Conservation (phyloP, 495 filamentous ascomycete genomes). For the Aspergillus mulundensis region DNA sequence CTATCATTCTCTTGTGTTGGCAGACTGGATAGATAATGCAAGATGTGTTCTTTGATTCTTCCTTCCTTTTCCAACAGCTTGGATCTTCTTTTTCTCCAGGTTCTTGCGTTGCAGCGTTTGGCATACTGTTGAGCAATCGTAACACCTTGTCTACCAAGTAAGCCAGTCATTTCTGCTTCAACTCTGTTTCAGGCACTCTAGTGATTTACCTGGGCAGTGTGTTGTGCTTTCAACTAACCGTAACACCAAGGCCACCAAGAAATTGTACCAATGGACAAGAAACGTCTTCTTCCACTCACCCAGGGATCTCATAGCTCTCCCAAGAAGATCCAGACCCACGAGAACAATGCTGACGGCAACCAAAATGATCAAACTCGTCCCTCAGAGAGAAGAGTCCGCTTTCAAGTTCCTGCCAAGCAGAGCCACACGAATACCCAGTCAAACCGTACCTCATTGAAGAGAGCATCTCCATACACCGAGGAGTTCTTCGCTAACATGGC, state of each 20-base stretch:
- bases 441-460: not conserved
- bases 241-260: not conserved
- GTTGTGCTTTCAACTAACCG: not conserved
- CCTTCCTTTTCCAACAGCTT: not conserved
- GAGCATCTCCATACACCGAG: slow-evolving; percentile 9
- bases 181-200: not conserved
- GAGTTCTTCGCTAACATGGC: slow-evolving; percentile 23
- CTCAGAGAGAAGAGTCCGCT: not conserved
- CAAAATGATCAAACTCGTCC: not conserved
- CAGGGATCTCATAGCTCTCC: not conserved
- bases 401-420: not conserved
- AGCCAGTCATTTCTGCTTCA: not conserved
- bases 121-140: not conserved
- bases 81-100: not conserved
- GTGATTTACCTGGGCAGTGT: not conserved
- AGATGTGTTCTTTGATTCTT: not conserved
- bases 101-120: no score
- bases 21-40: not conserved
- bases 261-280: not conserved
- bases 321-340: not conserved
- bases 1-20: not conserved
- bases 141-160: not conserved
- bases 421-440: not conserved
- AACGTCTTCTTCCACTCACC: not conserved
- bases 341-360: not conserved